Conservation (phyloP, 1,284 basidiomycete species). For the Fomitopsis betulina region DNA sequence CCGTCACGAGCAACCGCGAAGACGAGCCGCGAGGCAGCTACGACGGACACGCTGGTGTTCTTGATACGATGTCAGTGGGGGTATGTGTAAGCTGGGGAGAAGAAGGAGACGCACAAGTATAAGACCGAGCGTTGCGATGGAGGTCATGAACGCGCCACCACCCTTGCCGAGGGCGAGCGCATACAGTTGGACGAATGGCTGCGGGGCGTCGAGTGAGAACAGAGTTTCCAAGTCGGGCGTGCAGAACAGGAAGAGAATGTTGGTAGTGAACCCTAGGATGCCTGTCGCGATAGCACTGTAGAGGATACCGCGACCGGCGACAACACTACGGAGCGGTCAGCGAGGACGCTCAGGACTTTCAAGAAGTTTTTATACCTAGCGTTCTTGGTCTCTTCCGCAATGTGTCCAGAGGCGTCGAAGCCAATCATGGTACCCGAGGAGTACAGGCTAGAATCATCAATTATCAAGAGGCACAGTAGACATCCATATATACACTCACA, state of each 20-base stretch:
- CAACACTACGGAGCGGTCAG: slow-evolving; percentile 40
- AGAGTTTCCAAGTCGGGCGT: slow-evolving; percentile 72
- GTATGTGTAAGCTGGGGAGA: slow-evolving; percentile 1
- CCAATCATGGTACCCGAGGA: slow-evolving; percentile 81
- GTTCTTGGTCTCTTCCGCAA: slow-evolving; percentile 87
- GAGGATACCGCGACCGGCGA: slow-evolving; percentile 77
- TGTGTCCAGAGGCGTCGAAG: slow-evolving; percentile 85
- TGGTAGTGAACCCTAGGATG: slow-evolving; percentile 66
- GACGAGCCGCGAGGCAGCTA: slow-evolving; percentile 79
- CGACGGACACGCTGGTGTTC: slow-evolving; percentile 81
- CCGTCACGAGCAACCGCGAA: slow-evolving; percentile 88
- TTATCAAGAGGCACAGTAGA: neutral
- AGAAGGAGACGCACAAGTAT: slow-evolving; percentile 51
- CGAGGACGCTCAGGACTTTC: slow-evolving; percentile 1
- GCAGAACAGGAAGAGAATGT: slow-evolving; percentile 83
- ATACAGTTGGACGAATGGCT: slow-evolving; percentile 85
- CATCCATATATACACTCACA: slow-evolving; percentile 38
- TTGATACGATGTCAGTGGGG: slow-evolving; percentile 24
- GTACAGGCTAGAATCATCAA: slow-evolving; percentile 53
- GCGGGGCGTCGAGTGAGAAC: slow-evolving; percentile 73
- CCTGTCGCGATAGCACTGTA: slow-evolving; percentile 72
- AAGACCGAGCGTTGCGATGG: slow-evolving; percentile 72
- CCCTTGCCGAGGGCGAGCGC: slow-evolving; percentile 75
- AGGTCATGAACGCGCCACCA: slow-evolving; percentile 79
- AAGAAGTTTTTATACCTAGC: slow-evolving; percentile 47